These are phyloP conservation scores for Allium sativum DNA, from an alignment of 106 monocot species.

Conservation along the genomic window DNA sequence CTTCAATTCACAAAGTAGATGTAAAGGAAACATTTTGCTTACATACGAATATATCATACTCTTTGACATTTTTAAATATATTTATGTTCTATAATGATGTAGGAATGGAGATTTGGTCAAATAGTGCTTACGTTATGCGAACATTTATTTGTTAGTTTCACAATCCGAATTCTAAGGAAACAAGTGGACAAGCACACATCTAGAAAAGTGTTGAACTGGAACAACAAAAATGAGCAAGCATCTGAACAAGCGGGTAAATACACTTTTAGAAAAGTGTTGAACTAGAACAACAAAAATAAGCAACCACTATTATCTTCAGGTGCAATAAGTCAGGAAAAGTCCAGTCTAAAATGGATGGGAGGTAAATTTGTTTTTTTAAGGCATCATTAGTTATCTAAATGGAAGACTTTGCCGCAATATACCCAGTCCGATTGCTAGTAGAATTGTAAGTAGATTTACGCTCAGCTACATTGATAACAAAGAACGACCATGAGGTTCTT, in stretches of 20 bases:
- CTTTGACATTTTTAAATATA: no score
- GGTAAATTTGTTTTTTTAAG: slow-evolving; percentile 61
- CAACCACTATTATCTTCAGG: slow-evolving; percentile 7
- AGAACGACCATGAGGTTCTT: slow-evolving; percentile 16
- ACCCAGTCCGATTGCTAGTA: slow-evolving; percentile 62
- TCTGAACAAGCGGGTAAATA: no score
- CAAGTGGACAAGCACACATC: no score
- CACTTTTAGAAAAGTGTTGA: slow-evolving; percentile 19
- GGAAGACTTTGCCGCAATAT: slow-evolving; percentile 79
- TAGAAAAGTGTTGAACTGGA: no score
- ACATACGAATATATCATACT: no score
- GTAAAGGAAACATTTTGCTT: no score
- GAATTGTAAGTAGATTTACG: slow-evolving; percentile 81
- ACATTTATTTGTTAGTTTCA: slow-evolving; percentile 77
- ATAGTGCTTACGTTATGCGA: slow-evolving; percentile 70
- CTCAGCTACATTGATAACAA: slow-evolving; percentile 67
- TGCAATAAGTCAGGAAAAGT: slow-evolving; percentile 7
- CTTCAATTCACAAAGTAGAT: no score
- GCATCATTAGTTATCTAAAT: slow-evolving; percentile 67
- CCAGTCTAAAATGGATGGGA: slow-evolving; percentile 38
- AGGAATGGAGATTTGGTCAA: slow-evolving; percentile 81
- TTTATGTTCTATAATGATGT: slow-evolving; percentile 9
- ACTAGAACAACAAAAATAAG: slow-evolving; percentile 5
- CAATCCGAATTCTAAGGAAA: slow-evolving; percentile 47
- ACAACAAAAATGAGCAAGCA: no score